These are phyloP conservation scores for Boletellus ananiceps DNA, from an alignment of 768 basidiomycete genomes.

Conservation along the genomic window DNA sequence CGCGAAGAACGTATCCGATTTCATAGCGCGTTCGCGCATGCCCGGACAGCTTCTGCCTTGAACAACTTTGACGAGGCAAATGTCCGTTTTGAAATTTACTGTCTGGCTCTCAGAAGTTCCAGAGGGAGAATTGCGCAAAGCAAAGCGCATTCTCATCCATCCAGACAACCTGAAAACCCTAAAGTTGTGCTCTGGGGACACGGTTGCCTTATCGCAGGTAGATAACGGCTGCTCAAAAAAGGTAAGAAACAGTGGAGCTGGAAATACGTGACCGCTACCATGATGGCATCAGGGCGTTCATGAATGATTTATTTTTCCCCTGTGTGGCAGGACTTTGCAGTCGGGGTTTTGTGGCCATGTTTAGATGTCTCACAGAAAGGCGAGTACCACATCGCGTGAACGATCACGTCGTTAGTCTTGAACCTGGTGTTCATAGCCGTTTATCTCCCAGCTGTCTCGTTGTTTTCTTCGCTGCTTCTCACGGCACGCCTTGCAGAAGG, in stretches of 20 bases:
- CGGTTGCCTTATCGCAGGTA: slow-evolving; percentile 49
- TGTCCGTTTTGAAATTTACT: slow-evolving; percentile 32
- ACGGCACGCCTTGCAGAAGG: slow-evolving; percentile 56
- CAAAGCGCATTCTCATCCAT: slow-evolving; percentile 61
- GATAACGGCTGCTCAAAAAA: slow-evolving; percentile 32
- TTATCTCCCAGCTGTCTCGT: slow-evolving; percentile 43
- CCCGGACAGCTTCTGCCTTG: neutral
- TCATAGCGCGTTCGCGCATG: neutral
- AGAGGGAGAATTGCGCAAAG: slow-evolving; percentile 45
- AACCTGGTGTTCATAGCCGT: slow-evolving; percentile 7
- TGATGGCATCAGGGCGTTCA: slow-evolving; percentile 6
- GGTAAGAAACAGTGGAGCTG: slow-evolving; percentile 29
- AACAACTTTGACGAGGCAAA: slow-evolving; percentile 6
- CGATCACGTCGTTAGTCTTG: slow-evolving; percentile 12
- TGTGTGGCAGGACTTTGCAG: slow-evolving; percentile 48
- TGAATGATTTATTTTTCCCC: slow-evolving; percentile 14
- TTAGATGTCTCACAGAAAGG: slow-evolving; percentile 54
- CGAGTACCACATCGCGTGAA: slow-evolving; percentile 33
- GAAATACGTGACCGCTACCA: slow-evolving; percentile 4
- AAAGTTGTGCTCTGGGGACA: slow-evolving; percentile 66
- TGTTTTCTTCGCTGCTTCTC: slow-evolving; percentile 54
- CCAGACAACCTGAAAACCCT: slow-evolving; percentile 54
- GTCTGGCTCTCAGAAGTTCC: slow-evolving; percentile 33
- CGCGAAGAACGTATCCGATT: slow-evolving; percentile 1
- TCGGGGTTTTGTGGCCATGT: slow-evolving; percentile 78